These are phyloP conservation scores for Cyclotella sp. DNA, from an alignment of 108 stramenopile species.

Conservation along the genomic window DNA sequence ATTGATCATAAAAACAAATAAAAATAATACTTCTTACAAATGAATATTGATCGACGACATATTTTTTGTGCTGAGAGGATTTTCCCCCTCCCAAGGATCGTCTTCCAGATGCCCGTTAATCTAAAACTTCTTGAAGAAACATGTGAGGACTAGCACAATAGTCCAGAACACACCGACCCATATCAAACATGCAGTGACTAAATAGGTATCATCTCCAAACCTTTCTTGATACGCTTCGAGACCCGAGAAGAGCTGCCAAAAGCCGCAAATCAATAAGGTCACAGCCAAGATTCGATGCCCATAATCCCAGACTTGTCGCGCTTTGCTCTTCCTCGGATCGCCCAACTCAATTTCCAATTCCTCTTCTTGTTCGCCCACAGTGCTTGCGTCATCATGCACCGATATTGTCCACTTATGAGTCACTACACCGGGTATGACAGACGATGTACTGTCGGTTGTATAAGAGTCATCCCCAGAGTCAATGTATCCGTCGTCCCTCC, in stretches of 20 bases:
- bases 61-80: not conserved
- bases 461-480: not conserved
- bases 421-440: not conserved
- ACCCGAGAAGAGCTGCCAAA: conserved; percentile 26
- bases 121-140: conserved; percentile 32
- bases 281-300: conserved; percentile 17
- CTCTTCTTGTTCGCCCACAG: not conserved
- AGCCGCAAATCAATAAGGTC: conserved; percentile 13
- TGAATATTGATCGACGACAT: not conserved
- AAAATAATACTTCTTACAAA: not conserved
- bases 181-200: conserved; percentile 4
- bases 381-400: not conserved
- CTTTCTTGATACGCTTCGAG: conserved; percentile 8
- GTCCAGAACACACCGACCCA: conserved; percentile 27
- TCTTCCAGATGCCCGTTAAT: too few relatives aligned
- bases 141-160: conserved; percentile 9
- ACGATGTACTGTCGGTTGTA: not conserved
- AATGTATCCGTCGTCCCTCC: not conserved
- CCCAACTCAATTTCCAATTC: not conserved
- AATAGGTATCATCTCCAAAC: conserved; percentile 13
- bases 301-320: conserved; percentile 13
- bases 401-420: conserved; percentile 1
- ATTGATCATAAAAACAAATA: not conserved
- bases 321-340: not conserved
- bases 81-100: not conserved